These are phyloP conservation scores for Melanogaster broomeanus DNA, from an alignment of 768 basidiomycete genomes.

Conservation along the genomic window DNA sequence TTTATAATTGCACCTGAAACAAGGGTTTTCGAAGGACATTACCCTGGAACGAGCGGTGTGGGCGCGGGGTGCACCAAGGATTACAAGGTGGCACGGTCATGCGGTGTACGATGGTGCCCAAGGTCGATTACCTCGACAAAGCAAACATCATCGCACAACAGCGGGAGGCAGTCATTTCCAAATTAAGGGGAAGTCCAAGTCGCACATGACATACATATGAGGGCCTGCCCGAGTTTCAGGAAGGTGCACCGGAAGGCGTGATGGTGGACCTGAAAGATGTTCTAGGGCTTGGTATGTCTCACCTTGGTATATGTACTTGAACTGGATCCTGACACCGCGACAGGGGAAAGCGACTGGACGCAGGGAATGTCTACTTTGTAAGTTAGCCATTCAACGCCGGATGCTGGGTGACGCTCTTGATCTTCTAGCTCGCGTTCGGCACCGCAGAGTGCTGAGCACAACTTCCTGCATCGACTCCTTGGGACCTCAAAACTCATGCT, in stretches of 20 bases:
- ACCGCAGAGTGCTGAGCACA: conserved; percentile 57
- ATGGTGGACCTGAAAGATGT: conserved; percentile 74
- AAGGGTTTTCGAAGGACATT: conserved; percentile 98
- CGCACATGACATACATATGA: conserved; percentile 85
- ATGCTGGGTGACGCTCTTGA: conserved; percentile 5
- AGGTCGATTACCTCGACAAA: conserved; percentile 87
- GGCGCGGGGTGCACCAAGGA: conserved; percentile 99
- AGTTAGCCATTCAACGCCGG: conserved; percentile 23
- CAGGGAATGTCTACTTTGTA: conserved; percentile 76
- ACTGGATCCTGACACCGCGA: conserved; percentile 11
- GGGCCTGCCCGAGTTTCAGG: conserved; percentile 77
- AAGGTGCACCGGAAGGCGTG: conserved; percentile 51
- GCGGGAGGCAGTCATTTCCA: conserved; percentile 85
- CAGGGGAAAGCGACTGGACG: conserved; percentile 93
- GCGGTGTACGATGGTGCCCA: conserved; percentile 95
- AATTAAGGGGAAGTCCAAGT: conserved; percentile 82
- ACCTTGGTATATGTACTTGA: conserved; percentile 1
- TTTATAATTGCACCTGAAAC: conserved; percentile 51
- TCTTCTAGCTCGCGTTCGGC: conserved; percentile 39
- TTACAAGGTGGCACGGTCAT: conserved; percentile 98
- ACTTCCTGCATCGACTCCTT: conserved; percentile 74
- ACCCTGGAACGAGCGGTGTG: conserved; percentile 87
- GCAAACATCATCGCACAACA: conserved; percentile 74
- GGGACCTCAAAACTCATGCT: conserved; percentile 75
- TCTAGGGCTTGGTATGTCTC: conserved; percentile 76